Evolutionary conservation across 2,329 filamentous ascomycete species (phyloP).

Genomic region (Decorospora gaudefroyi): DNA sequence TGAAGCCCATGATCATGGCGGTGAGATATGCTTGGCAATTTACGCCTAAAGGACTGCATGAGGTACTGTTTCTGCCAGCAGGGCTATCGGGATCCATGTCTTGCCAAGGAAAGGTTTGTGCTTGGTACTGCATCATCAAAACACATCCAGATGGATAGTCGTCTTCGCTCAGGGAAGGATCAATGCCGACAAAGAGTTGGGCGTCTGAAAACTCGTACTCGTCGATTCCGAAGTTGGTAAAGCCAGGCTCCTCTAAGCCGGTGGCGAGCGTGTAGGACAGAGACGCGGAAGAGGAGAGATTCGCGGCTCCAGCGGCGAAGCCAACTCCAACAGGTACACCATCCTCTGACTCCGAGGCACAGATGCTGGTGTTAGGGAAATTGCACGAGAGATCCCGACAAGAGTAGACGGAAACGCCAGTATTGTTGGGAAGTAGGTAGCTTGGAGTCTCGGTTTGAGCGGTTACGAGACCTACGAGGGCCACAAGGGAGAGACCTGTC

Average conservation of each 20-base stretch:
- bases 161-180: neutral
- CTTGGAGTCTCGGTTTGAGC: neutral
- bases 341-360: neutral
- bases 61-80: neutral
- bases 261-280: neutral
- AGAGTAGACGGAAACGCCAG: neutral
- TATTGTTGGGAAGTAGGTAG: neutral
- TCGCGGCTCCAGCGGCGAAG: neutral
- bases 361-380: neutral
- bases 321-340: neutral
- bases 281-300: neutral
- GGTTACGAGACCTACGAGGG: neutral
- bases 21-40: neutral
- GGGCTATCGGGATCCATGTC: neutral
- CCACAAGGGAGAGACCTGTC: neutral
- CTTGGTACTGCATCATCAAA: neutral
- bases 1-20: neutral
- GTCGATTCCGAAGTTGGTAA: neutral
- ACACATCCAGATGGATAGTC: neutral
- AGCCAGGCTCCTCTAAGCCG: neutral
- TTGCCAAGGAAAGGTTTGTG: neutral
- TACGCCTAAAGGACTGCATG: neutral
- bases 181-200: neutral
- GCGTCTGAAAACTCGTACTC: neutral
- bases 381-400: neutral